phyloP scores from a whole-genome alignment of 73 alveolate genomes.

The Tetrahymena borealis region DNA sequence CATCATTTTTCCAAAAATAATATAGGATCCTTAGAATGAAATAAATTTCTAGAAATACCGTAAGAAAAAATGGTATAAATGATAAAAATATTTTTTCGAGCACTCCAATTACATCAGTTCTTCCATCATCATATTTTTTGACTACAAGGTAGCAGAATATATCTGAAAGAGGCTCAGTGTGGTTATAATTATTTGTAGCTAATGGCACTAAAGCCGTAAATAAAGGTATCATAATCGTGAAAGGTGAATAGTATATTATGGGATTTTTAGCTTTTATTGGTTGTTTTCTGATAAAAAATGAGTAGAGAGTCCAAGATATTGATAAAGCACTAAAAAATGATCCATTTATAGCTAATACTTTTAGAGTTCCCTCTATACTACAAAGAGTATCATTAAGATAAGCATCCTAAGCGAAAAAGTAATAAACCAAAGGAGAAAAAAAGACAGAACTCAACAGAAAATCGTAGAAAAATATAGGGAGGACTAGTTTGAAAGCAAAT shows the following conservation, averaged over 20 bases:
- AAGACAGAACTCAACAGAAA: background rate
- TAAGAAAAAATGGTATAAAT: background rate
- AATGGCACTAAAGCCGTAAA: background rate
- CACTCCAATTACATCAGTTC: background rate
- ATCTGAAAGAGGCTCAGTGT: background rate
- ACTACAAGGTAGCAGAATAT: background rate
- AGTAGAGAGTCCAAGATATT: background rate
- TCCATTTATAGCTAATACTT: background rate
- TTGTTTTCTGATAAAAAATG: background rate
- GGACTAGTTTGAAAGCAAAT: background rate
- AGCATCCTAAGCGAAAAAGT: background rate
- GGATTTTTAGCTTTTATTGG: background rate
- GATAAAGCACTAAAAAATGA: background rate
- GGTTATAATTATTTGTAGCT: background rate
- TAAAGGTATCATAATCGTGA: background rate
- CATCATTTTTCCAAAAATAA: background rate
- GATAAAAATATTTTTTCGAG: background rate
- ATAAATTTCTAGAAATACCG: background rate
- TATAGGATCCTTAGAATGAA: background rate
- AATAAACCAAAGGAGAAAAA: background rate
- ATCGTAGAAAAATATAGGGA: background rate
- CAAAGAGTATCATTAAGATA: background rate
- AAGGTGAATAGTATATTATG: background rate
- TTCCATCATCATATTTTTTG: background rate
- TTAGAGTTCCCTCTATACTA: background rate